A percentile compares a stretch with the other conserved stretches of the same genome.
Evolutionary conservation across 2,329 filamentous ascomycete species (phyloP).

Genomic region (Beauveria bassiana): DNA sequence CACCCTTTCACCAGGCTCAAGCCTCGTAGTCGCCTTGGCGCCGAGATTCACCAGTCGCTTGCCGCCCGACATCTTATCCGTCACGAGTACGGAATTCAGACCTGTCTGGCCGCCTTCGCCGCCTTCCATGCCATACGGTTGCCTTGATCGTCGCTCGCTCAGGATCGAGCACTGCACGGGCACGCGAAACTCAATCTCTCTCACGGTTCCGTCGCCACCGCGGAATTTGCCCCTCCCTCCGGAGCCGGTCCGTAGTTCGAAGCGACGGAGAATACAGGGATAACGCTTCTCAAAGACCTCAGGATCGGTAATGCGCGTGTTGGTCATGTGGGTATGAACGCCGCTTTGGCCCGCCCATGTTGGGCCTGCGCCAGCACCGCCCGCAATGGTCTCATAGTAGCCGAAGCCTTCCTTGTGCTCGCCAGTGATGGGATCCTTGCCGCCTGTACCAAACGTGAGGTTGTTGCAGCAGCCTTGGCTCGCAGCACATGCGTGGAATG

Average conservation of each 20-base stretch:
- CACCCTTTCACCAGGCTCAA: conserved; percentile 51
- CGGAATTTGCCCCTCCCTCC: conserved; percentile 57
- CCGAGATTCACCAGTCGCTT: conserved; percentile 45
- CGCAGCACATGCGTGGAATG: conserved; percentile 72
- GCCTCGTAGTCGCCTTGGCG: conserved; percentile 51
- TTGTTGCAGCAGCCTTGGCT: conserved; percentile 79
- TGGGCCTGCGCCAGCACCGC: conserved; percentile 65
- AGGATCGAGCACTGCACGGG: conserved; percentile 73
- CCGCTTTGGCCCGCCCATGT: conserved; percentile 66
- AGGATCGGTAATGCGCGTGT: conserved; percentile 73
- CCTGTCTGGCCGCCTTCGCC: conserved; percentile 62
- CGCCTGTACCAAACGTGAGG: conserved; percentile 75
- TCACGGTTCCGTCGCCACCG: conserved; percentile 69
- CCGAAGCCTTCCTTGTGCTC: conserved; percentile 55
- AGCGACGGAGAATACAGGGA: conserved; percentile 58
- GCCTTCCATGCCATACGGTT: conserved; percentile 65
- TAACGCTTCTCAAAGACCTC: conserved; percentile 74
- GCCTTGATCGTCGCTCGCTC: conserved; percentile 65
- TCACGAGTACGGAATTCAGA: conserved; percentile 39
- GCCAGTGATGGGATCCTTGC: conserved; percentile 52
- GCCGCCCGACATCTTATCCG: conserved; percentile 13
- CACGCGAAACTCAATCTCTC: conserved; percentile 75
- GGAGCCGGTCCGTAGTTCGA: conserved; percentile 54
- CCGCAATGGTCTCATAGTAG: conserved; percentile 81
- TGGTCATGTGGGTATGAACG: conserved; percentile 82